These are phyloP conservation scores for Dysphania ambrosioides DNA, from an alignment of 148 eudicot genomes.

Conservation along the genomic window DNA sequence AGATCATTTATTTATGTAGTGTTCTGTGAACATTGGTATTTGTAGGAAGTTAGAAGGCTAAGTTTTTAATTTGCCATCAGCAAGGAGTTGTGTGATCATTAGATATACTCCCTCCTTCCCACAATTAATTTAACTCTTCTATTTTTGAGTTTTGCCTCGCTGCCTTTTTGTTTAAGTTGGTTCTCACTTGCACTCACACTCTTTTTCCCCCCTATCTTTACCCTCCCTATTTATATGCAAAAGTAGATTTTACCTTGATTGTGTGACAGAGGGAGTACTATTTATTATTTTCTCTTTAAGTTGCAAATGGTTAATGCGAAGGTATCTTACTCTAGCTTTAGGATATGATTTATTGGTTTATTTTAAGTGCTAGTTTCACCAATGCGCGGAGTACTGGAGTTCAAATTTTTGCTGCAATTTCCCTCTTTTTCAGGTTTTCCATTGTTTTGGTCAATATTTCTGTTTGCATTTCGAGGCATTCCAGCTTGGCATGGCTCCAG, in stretches of 20 bases:
- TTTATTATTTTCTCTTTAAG: background rate
- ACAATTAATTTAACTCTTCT: background rate
- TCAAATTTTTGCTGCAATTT: background rate
- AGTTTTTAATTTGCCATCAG: no score
- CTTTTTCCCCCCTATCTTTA: background rate
- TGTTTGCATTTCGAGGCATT: constrained; percentile 42
- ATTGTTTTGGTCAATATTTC: constrained; percentile 34
- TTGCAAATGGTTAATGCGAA: background rate
- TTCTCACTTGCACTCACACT: background rate
- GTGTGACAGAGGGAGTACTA: background rate
- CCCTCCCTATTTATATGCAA: no score
- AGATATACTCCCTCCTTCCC: background rate
- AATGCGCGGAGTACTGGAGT: constrained; percentile 2
- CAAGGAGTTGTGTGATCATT: background rate
- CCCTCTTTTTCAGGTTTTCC: constrained; percentile 25
- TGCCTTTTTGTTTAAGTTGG: background rate
- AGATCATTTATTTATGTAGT: no score
- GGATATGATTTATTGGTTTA: background rate
- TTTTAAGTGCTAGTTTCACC: background rate
- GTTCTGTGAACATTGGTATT: no score
- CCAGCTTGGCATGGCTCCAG: constrained; percentile 42
- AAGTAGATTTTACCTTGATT: no score
- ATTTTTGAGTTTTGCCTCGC: background rate
- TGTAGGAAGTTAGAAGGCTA: no score
- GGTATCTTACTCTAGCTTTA: background rate